These are phyloP conservation scores for Begonia loranthoides DNA, from an alignment of 306 rosid species.

Conservation along the genomic window DNA sequence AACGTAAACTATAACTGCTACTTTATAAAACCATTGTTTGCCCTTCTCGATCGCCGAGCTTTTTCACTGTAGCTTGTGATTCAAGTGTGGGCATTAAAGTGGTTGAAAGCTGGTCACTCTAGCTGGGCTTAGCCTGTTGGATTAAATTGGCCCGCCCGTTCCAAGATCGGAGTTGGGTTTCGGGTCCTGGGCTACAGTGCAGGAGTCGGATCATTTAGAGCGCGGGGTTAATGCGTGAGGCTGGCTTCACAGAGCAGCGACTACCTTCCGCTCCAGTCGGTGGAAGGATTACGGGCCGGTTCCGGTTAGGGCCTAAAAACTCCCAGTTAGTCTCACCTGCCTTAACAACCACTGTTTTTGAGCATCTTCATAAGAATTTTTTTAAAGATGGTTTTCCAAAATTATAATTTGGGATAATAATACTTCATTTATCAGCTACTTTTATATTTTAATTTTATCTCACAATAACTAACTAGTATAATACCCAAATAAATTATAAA, in stretches of 20 bases:
- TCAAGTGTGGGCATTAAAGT: background rate
- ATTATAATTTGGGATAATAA: too few relatives aligned
- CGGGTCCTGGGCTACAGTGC: background rate
- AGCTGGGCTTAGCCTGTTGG: background rate
- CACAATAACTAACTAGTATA: too few relatives aligned
- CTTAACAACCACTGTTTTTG: too few relatives aligned
- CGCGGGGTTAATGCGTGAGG: slow-evolving; percentile 14
- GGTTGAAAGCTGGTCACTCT: background rate
- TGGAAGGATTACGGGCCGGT: slow-evolving; percentile 13
- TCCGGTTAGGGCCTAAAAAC: too few relatives aligned
- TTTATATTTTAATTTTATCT: too few relatives aligned
- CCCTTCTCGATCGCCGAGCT: background rate
- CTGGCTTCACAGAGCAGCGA: slow-evolving; percentile 22
- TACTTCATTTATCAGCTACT: too few relatives aligned
- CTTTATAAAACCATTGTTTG: background rate
- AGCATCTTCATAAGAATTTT: too few relatives aligned
- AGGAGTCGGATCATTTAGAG: background rate
- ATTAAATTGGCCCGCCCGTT: background rate
- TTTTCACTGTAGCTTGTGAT: slow-evolving; percentile 2
- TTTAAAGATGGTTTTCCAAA: too few relatives aligned
- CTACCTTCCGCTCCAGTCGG: slow-evolving; percentile 10
- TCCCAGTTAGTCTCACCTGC: too few relatives aligned
- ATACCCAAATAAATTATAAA: too few relatives aligned
- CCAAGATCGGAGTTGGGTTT: background rate
- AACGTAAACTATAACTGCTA: fast-evolving